These are phyloP conservation scores for Lentinus tigrinus DNA, from an alignment of 768 basidiomycete species.

Conservation along the genomic window DNA sequence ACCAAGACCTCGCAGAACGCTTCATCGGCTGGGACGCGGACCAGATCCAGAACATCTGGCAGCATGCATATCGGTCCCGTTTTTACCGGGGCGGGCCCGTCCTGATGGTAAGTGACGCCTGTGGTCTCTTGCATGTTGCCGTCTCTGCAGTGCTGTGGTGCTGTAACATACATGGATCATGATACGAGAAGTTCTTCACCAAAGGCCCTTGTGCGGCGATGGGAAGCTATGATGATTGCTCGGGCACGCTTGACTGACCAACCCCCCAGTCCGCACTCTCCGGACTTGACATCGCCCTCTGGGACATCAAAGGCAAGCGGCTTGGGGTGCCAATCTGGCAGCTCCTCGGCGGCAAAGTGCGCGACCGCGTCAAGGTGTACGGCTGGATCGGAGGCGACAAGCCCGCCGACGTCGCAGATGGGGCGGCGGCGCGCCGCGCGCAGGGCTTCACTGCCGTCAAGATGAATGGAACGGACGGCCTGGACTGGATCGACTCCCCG, in stretches of 20 bases:
- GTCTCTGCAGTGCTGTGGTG: not conserved
- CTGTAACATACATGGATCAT: too few species aligned
- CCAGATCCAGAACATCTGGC: conserved; percentile 73
- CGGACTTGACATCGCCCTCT: conserved; percentile 66
- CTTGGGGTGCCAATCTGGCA: conserved; percentile 57
- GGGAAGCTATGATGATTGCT: too few species aligned
- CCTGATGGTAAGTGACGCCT: conserved; percentile 57
- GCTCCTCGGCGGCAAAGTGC: conserved; percentile 67
- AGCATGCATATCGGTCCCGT: conserved; percentile 60
- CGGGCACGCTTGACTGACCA: not conserved
- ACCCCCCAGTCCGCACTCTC: conserved; percentile 47
- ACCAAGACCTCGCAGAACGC: conserved; percentile 54
- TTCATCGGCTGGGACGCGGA: conserved; percentile 63
- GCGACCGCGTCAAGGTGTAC: conserved; percentile 57
- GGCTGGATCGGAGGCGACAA: conserved; percentile 56
- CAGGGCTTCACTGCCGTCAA: conserved; percentile 73
- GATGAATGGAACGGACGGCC: conserved; percentile 57
- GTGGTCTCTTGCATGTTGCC: not conserved
- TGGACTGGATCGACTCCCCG: conserved; percentile 58
- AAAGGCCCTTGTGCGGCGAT: too few species aligned
- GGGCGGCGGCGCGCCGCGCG: conserved; percentile 50
- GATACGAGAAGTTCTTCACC: not conserved
- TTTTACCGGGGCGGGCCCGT: conserved; percentile 76
- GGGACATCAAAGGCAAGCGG: conserved; percentile 82
- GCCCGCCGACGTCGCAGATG: conserved; percentile 46